phyloP scores from a whole-genome alignment of 495 filamentous ascomycete genomes.

The Choiromyces venosus region DNA sequence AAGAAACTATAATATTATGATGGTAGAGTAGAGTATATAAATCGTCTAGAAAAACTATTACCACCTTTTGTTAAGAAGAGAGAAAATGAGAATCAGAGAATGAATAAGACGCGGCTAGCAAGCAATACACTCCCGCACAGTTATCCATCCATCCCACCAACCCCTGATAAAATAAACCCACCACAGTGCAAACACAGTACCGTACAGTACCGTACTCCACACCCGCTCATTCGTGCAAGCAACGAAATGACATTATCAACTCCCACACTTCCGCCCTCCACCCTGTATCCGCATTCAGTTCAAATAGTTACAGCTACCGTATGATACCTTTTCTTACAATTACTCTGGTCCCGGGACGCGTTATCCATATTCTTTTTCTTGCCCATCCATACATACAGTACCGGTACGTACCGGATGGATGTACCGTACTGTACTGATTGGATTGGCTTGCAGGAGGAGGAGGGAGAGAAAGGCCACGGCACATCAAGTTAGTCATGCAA shows the following conservation, averaged over 20 bases:
- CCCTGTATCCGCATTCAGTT: neutral
- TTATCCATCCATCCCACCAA: no score
- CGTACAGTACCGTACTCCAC: no score
- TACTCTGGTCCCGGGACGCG: neutral
- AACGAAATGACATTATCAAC: neutral
- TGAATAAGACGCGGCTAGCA: neutral
- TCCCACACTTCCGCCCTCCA: neutral
- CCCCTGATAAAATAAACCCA: no score
- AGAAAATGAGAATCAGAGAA: neutral
- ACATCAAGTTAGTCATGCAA: neutral
- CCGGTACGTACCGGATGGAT: no score
- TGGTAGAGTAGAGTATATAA: neutral
- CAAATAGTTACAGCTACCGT: neutral
- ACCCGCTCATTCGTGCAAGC: neutral
- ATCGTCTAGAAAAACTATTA: neutral
- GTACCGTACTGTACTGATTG: neutral
- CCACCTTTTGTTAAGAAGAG: neutral
- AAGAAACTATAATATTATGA: no score
- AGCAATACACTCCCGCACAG: no score
- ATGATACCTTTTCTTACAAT: no score
- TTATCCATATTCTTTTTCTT: neutral
- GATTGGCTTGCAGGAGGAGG: no score
- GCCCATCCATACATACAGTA: no score
- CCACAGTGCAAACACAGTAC: no score
- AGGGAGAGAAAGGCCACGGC: no score